phyloP scores from a whole-genome alignment of 2,329 filamentous ascomycete genomes.

The Nothophaeocryptopus gaeumannii region DNA sequence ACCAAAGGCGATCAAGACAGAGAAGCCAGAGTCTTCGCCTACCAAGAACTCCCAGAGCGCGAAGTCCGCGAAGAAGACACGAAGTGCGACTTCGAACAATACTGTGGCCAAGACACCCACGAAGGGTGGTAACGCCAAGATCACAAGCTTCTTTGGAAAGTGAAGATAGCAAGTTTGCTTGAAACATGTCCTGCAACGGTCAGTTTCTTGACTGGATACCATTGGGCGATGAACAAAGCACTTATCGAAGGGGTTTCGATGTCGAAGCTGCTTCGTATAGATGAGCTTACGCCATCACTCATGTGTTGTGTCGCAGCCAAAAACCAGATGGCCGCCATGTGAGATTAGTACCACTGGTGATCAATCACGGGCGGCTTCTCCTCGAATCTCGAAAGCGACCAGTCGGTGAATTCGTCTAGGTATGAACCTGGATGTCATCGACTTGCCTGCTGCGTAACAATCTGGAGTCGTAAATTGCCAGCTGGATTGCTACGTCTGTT shows the following conservation, averaged over 20 bases:
- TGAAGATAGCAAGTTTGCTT: conserved; percentile 26
- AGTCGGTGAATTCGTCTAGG: too few relatives aligned
- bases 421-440: too few relatives aligned
- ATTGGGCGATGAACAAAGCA: too few relatives aligned
- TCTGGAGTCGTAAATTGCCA: too few relatives aligned
- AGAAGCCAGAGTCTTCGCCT: conserved; percentile 29
- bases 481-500: too few relatives aligned
- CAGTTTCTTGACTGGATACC: background rate
- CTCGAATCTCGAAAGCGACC: too few relatives aligned
- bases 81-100: conserved; percentile 58
- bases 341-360: too few relatives aligned
- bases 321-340: too few relatives aligned
- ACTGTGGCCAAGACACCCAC: conserved; percentile 46
- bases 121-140: conserved; percentile 54
- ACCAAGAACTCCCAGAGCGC: conserved; percentile 17
- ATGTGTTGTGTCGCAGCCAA: background rate
- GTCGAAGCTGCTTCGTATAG: background rate
- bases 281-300: background rate
- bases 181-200: background rate
- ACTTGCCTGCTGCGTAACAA: too few relatives aligned
- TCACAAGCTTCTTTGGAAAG: conserved; percentile 57
- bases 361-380: too few relatives aligned
- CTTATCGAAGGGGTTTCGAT: too few relatives aligned
- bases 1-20: conserved; percentile 37
- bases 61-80: conserved; percentile 41